Evolutionary conservation across 768 basidiomycete species (phyloP).

Genomic region (Lentinula edodes): DNA sequence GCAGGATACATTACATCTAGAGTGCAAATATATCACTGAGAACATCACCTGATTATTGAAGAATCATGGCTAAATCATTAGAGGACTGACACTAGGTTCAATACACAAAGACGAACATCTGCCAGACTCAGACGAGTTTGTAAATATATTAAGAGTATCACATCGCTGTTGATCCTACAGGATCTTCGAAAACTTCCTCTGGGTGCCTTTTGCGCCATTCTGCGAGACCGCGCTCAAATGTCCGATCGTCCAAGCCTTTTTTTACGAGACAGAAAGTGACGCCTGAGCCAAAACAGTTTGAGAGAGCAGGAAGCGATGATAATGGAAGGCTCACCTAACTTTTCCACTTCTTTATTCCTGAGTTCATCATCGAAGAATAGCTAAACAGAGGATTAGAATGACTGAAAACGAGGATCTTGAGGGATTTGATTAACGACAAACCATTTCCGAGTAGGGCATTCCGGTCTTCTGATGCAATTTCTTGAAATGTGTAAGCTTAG

Average conservation of each 20-base stretch:
- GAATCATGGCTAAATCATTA: no score
- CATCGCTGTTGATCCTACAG: neutral
- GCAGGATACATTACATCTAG: no score
- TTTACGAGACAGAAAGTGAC: slow-evolving; percentile 78
- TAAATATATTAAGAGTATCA: no score
- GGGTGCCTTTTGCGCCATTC: slow-evolving; percentile 58
- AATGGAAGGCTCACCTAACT: slow-evolving; percentile 35
- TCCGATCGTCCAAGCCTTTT: slow-evolving; percentile 51
- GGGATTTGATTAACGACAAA: slow-evolving; percentile 18
- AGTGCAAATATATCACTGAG: no score
- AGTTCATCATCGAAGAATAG: slow-evolving; percentile 71
- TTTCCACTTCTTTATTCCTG: slow-evolving; percentile 58
- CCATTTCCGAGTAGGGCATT: slow-evolving; percentile 79
- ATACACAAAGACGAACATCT: no score
- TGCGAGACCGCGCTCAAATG: slow-evolving; percentile 65
- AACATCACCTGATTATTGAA: no score
- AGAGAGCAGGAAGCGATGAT: neutral
- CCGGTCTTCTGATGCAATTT: slow-evolving; percentile 67
- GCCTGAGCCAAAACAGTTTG: slow-evolving; percentile 32
- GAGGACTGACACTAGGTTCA: no score
- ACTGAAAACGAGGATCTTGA: neutral
- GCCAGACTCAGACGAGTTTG: no score
- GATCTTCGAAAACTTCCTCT: slow-evolving; percentile 3
- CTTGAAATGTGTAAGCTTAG: slow-evolving; percentile 80
- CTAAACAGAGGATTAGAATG: slow-evolving; percentile 19